Evolutionary conservation across 2,329 filamentous ascomycete genomes (phyloP).

Genomic region (Nakataea oryzae): DNA sequence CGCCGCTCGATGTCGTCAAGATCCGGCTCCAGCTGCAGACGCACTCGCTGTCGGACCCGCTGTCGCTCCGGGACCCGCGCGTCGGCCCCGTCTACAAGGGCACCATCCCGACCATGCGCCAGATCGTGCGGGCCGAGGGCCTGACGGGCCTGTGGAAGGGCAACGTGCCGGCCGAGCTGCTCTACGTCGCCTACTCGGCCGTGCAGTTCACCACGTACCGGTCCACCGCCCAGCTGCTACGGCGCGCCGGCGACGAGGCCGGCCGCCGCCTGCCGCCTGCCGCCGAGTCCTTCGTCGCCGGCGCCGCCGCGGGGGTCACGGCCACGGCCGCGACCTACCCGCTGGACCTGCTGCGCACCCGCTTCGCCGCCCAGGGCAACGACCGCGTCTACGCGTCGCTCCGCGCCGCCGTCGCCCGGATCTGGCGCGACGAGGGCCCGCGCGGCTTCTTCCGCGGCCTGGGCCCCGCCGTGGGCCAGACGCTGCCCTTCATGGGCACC

Average conservation of each 20-base stretch:
- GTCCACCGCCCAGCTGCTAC: slow-evolving; percentile 57
- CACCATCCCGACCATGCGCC: slow-evolving; percentile 62
- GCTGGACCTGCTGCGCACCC: slow-evolving; percentile 81
- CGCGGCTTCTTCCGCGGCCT: slow-evolving; percentile 83
- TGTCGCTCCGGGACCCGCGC: slow-evolving; percentile 36
- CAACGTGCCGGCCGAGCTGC: slow-evolving; percentile 87
- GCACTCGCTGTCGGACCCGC: slow-evolving; percentile 69
- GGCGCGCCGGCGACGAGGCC: slow-evolving; percentile 26
- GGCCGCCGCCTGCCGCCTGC: slow-evolving; percentile 44
- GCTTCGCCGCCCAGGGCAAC: slow-evolving; percentile 81
- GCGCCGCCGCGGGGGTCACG: slow-evolving; percentile 70
- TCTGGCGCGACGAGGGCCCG: slow-evolving; percentile 62
- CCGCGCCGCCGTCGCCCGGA: slow-evolving; percentile 57
- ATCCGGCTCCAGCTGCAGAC: slow-evolving; percentile 93
- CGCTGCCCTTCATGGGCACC: slow-evolving; percentile 92
- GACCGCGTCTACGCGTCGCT: slow-evolving; percentile 70
- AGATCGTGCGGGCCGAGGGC: slow-evolving; percentile 74
- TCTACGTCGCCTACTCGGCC: slow-evolving; percentile 87
- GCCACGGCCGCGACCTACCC: slow-evolving; percentile 85
- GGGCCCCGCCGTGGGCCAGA: slow-evolving; percentile 71
- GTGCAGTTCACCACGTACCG: slow-evolving; percentile 88
- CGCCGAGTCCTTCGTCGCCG: slow-evolving; percentile 73
- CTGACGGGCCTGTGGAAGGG: slow-evolving; percentile 90
- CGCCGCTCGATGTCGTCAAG: slow-evolving; percentile 94
- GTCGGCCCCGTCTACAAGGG: slow-evolving; percentile 57